Conservation (phyloP, 305 asterid genomes). For the Solanum chacoense region DNA sequence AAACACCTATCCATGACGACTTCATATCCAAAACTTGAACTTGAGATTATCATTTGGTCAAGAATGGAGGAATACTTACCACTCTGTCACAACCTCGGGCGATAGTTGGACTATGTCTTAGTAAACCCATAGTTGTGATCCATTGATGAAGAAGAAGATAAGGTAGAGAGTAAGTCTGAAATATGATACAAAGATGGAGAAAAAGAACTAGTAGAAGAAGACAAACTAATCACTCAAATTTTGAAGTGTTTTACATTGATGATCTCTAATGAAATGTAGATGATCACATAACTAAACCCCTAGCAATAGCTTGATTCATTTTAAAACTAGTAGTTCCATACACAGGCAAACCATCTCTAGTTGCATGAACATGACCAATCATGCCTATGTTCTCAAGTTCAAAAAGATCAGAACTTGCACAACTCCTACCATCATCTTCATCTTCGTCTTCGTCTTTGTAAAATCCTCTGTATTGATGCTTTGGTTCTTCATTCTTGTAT, state of each 20-base stretch:
- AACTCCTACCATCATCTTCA: conserved; percentile 32
- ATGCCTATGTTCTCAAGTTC: conserved; percentile 66
- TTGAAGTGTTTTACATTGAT: background rate
- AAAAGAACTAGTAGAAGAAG: background rate
- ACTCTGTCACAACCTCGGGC: background rate
- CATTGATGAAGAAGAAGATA: background rate
- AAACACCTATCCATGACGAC: background rate
- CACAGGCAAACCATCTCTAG: conserved; percentile 66
- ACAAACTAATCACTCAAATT: background rate
- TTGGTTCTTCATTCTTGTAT: conserved; percentile 13
- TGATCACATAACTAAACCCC: conserved; percentile 18
- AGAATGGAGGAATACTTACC: background rate
- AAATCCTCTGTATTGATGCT: conserved; percentile 24
- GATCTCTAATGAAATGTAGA: background rate
- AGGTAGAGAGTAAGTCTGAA: background rate
- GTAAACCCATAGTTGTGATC: background rate
- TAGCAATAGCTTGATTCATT: conserved; percentile 46
- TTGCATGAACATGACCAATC: conserved; percentile 27
- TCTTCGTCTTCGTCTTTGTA: conserved; percentile 23
- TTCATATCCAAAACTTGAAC: background rate
- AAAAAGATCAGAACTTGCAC: conserved; percentile 82
- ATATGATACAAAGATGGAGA: background rate
- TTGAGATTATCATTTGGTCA: background rate
- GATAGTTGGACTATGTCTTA: background rate
- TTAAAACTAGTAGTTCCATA: conserved; percentile 65